phyloP scores from a whole-genome alignment of 23 red algal species.

The Gracilariopsis chorda region DNA sequence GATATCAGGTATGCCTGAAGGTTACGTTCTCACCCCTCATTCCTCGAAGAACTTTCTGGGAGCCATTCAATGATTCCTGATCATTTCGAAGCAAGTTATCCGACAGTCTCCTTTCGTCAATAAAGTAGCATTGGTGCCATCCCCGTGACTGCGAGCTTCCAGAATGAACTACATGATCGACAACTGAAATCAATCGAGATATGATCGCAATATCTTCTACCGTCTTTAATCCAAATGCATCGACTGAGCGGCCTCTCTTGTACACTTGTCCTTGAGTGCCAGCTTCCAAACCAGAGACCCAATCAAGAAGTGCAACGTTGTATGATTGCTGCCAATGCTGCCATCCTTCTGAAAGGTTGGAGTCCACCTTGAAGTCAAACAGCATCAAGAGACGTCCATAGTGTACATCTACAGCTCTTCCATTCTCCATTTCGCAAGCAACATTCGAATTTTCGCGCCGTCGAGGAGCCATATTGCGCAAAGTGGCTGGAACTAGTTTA shows the following conservation, averaged over 20 bases:
- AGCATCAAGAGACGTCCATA: not conserved
- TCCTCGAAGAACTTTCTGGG: too few relatives aligned
- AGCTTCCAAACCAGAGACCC: not conserved
- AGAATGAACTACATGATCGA: not conserved
- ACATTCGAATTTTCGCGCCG: not conserved
- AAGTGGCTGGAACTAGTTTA: not conserved
- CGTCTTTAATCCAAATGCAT: not conserved
- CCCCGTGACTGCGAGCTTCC: not conserved
- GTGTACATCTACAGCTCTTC: not conserved
- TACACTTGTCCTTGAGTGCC: not conserved
- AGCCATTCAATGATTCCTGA: too few relatives aligned
- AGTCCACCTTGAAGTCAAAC: not conserved
- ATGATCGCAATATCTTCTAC: not conserved
- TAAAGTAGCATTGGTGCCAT: not conserved
- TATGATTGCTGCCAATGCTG: not conserved
- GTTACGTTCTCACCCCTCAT: too few relatives aligned
- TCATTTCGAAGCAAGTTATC: not conserved
- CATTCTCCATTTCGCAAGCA: not conserved
- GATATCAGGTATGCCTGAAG: too few relatives aligned
- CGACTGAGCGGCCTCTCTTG: not conserved
- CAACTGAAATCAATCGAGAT: not conserved
- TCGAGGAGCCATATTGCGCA: too few relatives aligned
- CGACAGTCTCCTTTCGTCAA: not conserved
- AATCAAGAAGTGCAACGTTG: not conserved
- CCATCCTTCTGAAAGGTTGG: not conserved